Conservation (phyloP, 495 filamentous ascomycete species). For the Neurospora sp. region DNA sequence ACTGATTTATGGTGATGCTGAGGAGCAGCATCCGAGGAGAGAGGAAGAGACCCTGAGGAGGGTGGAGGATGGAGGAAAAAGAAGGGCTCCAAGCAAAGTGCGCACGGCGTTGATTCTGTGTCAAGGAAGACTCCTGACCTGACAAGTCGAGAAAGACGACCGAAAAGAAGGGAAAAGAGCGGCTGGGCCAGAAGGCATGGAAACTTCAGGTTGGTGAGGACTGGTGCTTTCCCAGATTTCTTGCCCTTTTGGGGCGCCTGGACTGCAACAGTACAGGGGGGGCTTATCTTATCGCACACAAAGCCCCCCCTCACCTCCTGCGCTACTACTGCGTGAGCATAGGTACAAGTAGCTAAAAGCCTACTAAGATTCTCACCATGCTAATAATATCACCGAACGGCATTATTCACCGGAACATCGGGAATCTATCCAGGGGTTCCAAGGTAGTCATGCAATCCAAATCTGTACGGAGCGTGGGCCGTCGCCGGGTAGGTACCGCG, state of each 20-base stretch:
- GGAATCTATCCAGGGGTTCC: not conserved
- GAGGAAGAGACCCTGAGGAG: not conserved
- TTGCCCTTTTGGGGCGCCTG: not conserved
- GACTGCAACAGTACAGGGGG: not conserved
- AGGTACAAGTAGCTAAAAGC: not conserved
- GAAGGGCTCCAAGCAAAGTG: not conserved
- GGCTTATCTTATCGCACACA: not conserved
- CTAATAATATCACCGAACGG: not conserved
- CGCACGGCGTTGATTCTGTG: not conserved
- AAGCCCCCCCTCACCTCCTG: not conserved
- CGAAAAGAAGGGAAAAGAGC: not conserved
- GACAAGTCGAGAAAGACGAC: not conserved
- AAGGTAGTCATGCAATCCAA: not conserved
- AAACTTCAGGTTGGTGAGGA: not conserved
- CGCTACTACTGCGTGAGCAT: not conserved
- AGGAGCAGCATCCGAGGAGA: slow-evolving; percentile 20
- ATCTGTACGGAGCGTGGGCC: not conserved
- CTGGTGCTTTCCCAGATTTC: not conserved
- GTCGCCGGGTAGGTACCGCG: not conserved
- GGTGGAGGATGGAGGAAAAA: not conserved
- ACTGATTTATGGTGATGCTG: slow-evolving; percentile 14
- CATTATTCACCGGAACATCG: not conserved
- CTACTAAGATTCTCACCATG: not conserved
- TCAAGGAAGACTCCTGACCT: not conserved
- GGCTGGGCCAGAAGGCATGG: not conserved